Conservation (phyloP, 176 grass and related monocot species). For the Typha latifolia region DNA sequence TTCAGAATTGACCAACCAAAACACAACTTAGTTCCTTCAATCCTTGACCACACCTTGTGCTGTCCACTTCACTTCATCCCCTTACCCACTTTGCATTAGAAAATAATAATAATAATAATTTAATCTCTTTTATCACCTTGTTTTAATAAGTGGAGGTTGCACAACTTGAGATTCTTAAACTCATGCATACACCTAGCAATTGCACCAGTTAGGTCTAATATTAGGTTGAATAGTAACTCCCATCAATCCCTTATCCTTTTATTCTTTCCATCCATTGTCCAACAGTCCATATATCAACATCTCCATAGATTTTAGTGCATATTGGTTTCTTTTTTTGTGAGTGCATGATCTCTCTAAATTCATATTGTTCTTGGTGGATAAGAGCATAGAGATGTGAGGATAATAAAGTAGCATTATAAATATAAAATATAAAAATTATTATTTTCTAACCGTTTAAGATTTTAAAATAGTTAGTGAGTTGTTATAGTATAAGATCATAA, state of each 20-base stretch:
- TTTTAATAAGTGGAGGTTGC: not conserved
- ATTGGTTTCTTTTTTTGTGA: no score
- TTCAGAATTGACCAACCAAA: not conserved
- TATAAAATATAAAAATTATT: not conserved
- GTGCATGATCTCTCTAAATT: not conserved
- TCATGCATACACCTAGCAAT: not conserved
- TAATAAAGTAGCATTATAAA: no score
- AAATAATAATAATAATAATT: no score
- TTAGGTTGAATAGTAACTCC: not conserved
- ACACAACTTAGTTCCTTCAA: not conserved
- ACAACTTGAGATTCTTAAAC: not conserved
- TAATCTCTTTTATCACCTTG: no score
- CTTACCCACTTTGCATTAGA: not conserved
- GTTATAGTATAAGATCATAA: no score
- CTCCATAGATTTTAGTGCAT: no score
- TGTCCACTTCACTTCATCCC: not conserved
- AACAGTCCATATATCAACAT: no score
- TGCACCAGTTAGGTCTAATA: constrained; percentile 1
- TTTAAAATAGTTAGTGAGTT: not conserved
- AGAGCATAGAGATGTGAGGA: not conserved
- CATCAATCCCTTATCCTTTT: no score
- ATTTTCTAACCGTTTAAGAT: no score
- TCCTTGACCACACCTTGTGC: not conserved
- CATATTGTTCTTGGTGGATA: not conserved
- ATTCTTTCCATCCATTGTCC: not conserved